These are phyloP conservation scores for Zygoascus flipseniorum DNA, from an alignment of 805 yeast genomes.

Conservation along the genomic window DNA sequence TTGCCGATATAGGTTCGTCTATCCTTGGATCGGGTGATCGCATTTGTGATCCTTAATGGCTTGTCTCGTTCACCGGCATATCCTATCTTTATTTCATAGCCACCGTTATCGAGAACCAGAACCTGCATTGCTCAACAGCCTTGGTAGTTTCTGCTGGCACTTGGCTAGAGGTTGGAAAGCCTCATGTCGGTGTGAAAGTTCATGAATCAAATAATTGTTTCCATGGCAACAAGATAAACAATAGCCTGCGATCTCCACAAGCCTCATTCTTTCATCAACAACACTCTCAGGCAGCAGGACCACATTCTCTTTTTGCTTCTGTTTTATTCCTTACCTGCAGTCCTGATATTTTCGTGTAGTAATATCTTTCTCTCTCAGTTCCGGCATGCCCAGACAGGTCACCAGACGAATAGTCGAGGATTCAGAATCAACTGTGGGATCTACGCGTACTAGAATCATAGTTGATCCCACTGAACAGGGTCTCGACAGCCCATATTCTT, in stretches of 20 bases:
- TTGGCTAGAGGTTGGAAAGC: too few species aligned
- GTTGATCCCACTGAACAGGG: background rate
- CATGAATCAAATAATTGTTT: background rate
- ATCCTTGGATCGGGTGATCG: constrained; percentile 67
- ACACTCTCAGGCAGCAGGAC: too few species aligned
- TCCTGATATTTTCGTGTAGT: too few species aligned
- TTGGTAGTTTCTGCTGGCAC: too few species aligned
- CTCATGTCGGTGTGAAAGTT: too few species aligned
- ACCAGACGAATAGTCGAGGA: background rate
- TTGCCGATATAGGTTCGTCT: constrained; percentile 67
- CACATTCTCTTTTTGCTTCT: too few species aligned
- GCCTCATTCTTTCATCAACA: too few species aligned
- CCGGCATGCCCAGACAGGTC: constrained; percentile 1
- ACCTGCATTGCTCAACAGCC: constrained; percentile 3
- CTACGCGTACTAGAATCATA: background rate
- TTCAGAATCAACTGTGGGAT: background rate
- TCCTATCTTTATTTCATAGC: constrained; percentile 70
- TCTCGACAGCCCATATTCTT: background rate
- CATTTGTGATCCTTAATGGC: constrained; percentile 47
- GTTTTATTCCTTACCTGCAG: too few species aligned
- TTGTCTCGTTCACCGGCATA: constrained; percentile 29
- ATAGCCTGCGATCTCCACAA: background rate
- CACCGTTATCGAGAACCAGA: constrained; percentile 82
- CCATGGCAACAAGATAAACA: background rate
- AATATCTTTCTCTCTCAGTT: background rate